These are phyloP conservation scores for Pichia nanzhaoensis DNA, from an alignment of 805 yeast species.

Conservation along the genomic window DNA sequence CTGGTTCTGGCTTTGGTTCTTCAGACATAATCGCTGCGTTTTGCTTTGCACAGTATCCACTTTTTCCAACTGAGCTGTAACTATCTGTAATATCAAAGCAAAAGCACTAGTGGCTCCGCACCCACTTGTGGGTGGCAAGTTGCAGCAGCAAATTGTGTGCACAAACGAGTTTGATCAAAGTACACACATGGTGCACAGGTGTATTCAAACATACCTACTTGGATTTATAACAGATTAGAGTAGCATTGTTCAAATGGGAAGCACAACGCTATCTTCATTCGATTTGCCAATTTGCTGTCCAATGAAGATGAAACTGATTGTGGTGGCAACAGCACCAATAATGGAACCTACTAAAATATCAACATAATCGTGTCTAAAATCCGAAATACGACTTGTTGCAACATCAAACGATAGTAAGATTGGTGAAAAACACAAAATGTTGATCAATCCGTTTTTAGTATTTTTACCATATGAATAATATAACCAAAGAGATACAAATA, in stretches of 20 bases:
- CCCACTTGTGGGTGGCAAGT: no score
- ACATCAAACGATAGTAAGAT: conserved; percentile 13
- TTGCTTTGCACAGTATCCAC: no score
- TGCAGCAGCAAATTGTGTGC: no score
- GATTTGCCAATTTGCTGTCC: conserved; percentile 5
- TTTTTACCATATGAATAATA: conserved; percentile 14
- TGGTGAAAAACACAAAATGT: conserved; percentile 35
- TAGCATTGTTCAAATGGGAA: background rate
- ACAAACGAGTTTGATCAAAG: no score
- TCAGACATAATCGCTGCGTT: conserved; percentile 23
- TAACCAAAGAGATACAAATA: conserved; percentile 47
- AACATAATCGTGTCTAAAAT: conserved; percentile 83
- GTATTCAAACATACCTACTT: no score
- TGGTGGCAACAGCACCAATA: conserved; percentile 7
- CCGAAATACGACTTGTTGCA: conserved; percentile 63
- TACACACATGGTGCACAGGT: no score
- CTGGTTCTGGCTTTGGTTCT: conserved; percentile 46
- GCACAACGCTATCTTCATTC: background rate
- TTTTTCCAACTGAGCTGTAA: no score
- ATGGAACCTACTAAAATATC: conserved; percentile 69
- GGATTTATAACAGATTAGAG: no score
- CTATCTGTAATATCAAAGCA: no score
- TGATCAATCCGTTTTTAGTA: background rate
- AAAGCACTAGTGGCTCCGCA: no score
- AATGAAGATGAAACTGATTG: background rate